Evolutionary conservation across 1,139 yeast genomes (phyloP).

Genomic region (Yarrowia galli): DNA sequence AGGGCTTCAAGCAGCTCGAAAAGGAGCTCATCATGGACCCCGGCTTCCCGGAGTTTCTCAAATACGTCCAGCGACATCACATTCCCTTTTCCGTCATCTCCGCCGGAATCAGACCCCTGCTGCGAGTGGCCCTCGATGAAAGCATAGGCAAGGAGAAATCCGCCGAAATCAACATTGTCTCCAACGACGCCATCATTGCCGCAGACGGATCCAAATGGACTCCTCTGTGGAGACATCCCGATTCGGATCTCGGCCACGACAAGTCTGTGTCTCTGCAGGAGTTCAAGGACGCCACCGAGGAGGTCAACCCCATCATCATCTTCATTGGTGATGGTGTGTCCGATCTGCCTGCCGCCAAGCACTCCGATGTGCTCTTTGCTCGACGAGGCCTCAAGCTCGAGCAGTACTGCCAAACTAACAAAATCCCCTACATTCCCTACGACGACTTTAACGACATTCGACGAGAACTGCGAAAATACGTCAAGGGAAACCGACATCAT

Average conservation of each 20-base stretch:
- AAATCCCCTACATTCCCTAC: constrained; percentile 55
- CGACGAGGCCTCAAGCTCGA: constrained; percentile 55
- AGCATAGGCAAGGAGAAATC: constrained; percentile 66
- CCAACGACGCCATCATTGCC: constrained; percentile 61
- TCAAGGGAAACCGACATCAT: constrained; percentile 38
- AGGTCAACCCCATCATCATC: constrained; percentile 51
- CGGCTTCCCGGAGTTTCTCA: constrained; percentile 64
- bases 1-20: constrained; percentile 63
- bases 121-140: constrained; percentile 63
- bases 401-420: constrained; percentile 54
- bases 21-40: constrained; percentile 64
- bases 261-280: constrained; percentile 66
- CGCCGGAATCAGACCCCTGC: constrained; percentile 72
- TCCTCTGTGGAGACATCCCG: constrained; percentile 63
- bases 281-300: constrained; percentile 49
- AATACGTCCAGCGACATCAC: constrained; percentile 58
- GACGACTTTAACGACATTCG: constrained; percentile 54
- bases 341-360: constrained; percentile 57
- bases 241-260: constrained; percentile 70
- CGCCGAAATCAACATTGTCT: constrained; percentile 63
- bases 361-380: constrained; percentile 57
- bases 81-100: constrained; percentile 70
- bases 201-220: constrained; percentile 60
- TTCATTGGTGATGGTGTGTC: constrained; percentile 58
- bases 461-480: constrained; percentile 34